Evolutionary conservation across 2,329 filamentous ascomycete species (phyloP).

Genomic region (Claviceps humidiphila): DNA sequence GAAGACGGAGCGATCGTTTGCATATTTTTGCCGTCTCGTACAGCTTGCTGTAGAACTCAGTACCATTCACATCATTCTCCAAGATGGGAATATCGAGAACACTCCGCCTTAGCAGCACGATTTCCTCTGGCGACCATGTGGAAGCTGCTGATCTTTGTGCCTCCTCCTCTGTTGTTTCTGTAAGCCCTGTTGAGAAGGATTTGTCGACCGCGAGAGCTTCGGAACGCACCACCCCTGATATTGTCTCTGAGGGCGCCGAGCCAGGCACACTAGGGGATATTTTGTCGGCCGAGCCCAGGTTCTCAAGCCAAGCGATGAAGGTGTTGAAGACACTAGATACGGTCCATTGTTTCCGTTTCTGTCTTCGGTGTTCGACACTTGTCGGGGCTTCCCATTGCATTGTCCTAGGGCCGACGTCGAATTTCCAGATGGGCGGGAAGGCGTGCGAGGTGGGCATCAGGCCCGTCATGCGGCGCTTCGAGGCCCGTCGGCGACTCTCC

Average conservation of each 20-base stretch:
- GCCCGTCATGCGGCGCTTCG: slow-evolving; percentile 41
- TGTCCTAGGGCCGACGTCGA: slow-evolving; percentile 30
- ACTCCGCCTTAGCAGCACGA: slow-evolving; percentile 6
- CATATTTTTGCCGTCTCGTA: slow-evolving; percentile 1
- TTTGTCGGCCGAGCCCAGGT: slow-evolving; percentile 9
- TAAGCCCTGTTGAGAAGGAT: background rate
- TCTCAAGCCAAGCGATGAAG: slow-evolving; percentile 18
- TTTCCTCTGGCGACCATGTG: slow-evolving; percentile 6
- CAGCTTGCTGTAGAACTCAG: slow-evolving; percentile 5
- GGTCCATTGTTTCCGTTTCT: slow-evolving; percentile 10
- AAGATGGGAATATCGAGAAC: slow-evolving; percentile 3
- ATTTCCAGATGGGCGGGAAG: slow-evolving; percentile 31
- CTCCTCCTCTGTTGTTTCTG: background rate
- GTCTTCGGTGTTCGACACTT: slow-evolving; percentile 14
- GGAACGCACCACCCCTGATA: background rate
- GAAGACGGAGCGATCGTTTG: slow-evolving; percentile 7
- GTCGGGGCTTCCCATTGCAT: slow-evolving; percentile 42
- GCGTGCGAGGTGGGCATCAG: slow-evolving; percentile 27
- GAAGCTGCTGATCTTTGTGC: background rate
- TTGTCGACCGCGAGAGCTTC: slow-evolving; percentile 4
- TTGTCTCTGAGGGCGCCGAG: background rate
- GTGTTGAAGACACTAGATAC: slow-evolving; percentile 12
- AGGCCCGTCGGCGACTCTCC: slow-evolving; percentile 38
- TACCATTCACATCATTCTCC: slow-evolving; percentile 5
- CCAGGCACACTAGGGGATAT: slow-evolving; percentile 8